Base-by-base conservation (phyloP, 345 rosid species). In the Melaleuca quinquenervia region DNA sequence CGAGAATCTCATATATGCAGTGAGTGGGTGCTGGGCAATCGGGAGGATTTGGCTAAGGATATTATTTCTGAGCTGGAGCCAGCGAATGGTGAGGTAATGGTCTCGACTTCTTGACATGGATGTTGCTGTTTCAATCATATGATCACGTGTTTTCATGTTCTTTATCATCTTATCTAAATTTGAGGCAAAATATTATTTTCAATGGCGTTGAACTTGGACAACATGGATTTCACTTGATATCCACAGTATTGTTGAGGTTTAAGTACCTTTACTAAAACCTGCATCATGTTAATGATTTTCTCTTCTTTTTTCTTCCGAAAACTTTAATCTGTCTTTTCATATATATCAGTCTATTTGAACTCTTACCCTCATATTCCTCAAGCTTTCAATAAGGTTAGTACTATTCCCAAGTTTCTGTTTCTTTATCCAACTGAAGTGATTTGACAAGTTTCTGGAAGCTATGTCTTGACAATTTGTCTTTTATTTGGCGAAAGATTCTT, bases 21-120 rank as follows among this genome's bases (percentile, higher is more conserved):
- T 90, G 98, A 96, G 86, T 96, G 98, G 99, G 98, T 97, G 84
- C 96, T 97, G 86, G 98, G 99, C 82, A 95, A 92, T 88, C 92
- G 96, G 74, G 99, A 96, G 90, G 98, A 97, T 94, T 92, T 97
- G 89, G 98, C 91, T 83, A 97, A 94, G 92, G 98, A 97, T 90
- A 92, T 96, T 83, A 78, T 93, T 85, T 90, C 93, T 48, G 96
- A 93, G 88, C 82, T 97, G 90, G 95, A 91, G 89, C 95, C 93
- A 50, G 94, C 92, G 84, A 93, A 90, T 50, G 94, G 95, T 78
- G 99, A 96, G 98, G 99, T 97, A 94, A 88, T 85, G 58, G 52
- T 50, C 26, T 20, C 6, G 52, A 76, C 54, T 29, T 62, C 82
- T 89, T 50, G 53, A 75, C 18, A 51, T 41, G 84, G 58, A 64